Evolutionary conservation across 2,329 filamentous ascomycete genomes (phyloP).

Genomic region (Nemania bipapillata): DNA sequence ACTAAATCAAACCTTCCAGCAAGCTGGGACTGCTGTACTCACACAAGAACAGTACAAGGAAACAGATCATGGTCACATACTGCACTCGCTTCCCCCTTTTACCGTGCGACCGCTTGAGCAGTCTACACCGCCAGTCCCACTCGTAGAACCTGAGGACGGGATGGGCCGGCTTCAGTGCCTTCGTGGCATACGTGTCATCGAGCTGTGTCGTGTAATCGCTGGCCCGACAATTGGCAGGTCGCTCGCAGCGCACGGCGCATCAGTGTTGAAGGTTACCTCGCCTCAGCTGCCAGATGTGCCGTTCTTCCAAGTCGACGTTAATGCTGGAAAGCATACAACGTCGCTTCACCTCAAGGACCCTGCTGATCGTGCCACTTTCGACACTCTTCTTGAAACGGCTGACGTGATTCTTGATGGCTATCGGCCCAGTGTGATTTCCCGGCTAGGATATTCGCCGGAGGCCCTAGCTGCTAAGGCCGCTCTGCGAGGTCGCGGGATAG

Average conservation of each 20-base stretch:
- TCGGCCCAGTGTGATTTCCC: slow-evolving; percentile 71
- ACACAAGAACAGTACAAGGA: slow-evolving; percentile 69
- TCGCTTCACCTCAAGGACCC: slow-evolving; percentile 70
- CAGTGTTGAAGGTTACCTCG: slow-evolving; percentile 77
- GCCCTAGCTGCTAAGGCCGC: slow-evolving; percentile 64
- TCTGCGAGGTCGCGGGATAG: slow-evolving; percentile 68
- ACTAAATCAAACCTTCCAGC: slow-evolving; percentile 65
- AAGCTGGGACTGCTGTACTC: slow-evolving; percentile 69
- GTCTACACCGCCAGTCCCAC: slow-evolving; percentile 59
- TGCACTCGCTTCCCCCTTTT: slow-evolving; percentile 58
- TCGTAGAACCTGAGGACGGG: slow-evolving; percentile 51
- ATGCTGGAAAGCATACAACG: slow-evolving; percentile 74
- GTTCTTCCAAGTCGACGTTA: slow-evolving; percentile 77
- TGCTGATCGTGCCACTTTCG: slow-evolving; percentile 65
- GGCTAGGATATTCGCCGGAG: slow-evolving; percentile 71
- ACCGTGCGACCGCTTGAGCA: slow-evolving; percentile 63
- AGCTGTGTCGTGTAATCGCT: slow-evolving; percentile 79
- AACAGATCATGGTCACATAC: slow-evolving; percentile 63
- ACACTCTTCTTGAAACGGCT: slow-evolving; percentile 68
- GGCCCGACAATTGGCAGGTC: slow-evolving; percentile 77
- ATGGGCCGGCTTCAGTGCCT: slow-evolving; percentile 54
- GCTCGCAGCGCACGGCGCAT: slow-evolving; percentile 78
- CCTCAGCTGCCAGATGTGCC: slow-evolving; percentile 75
- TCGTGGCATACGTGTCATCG: slow-evolving; percentile 75
- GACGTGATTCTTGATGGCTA: slow-evolving; percentile 78